phyloP scores from a whole-genome alignment of 441 rosid species.

The Euphorbia celastroides region DNA sequence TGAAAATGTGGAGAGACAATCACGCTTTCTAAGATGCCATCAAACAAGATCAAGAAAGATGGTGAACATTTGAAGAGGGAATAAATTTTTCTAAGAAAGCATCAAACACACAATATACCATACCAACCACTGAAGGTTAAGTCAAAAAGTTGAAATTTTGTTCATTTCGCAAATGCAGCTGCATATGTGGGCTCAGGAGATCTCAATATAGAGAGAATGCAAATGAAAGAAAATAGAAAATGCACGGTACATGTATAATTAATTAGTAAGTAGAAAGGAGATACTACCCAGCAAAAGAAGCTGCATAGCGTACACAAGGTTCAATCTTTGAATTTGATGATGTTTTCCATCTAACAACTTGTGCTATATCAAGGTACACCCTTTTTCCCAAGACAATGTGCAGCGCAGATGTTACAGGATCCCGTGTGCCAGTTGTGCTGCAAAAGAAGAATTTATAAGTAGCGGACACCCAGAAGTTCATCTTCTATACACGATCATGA shows the following conservation, averaged over 20 bases:
- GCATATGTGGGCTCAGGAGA: background rate
- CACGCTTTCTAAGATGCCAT: background rate
- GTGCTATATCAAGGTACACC: conserved; percentile 76
- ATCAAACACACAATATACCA: background rate
- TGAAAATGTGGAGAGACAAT: background rate
- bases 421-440: conserved; percentile 95
- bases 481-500: background rate
- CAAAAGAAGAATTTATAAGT: conserved; percentile 10
- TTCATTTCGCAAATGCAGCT: background rate
- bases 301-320: conserved; percentile 86
- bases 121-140: background rate
- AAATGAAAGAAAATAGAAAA: background rate
- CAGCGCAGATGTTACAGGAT: conserved; percentile 84
- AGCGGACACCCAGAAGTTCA: background rate
- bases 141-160: background rate
- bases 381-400: conserved; percentile 82
- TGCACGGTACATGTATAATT: background rate
- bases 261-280: conserved; percentile 18
- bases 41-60: background rate
- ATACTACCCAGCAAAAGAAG: conserved; percentile 95
- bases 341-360: conserved; percentile 89
- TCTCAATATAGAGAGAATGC: background rate
- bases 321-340: conserved; percentile 52
- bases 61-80: background rate
- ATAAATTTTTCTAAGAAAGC: background rate